A percentile compares a stretch with the other conserved stretches of the same genome.
Conservation (phyloP, 768 basidiomycete species). For the Auricularia heimuer region DNA sequence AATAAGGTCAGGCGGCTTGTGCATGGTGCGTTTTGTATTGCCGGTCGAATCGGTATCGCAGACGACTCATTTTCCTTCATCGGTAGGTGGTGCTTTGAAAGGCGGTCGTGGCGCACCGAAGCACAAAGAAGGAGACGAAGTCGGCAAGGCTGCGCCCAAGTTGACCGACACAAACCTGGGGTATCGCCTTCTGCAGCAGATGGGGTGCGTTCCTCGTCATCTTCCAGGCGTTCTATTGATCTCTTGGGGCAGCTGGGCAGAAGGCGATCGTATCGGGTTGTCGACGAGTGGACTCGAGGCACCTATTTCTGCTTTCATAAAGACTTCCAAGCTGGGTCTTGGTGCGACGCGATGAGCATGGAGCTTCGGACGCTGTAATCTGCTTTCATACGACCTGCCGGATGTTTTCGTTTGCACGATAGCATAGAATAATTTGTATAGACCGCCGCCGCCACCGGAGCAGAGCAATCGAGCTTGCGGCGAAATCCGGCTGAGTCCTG, state of each 20-base stretch:
- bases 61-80: neutral
- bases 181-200: constrained; percentile 74
- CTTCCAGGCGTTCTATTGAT: neutral
- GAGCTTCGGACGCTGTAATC: neutral
- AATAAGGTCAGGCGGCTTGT: constrained; percentile 39
- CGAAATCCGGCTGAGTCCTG: no score
- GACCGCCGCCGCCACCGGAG: no score
- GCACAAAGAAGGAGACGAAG: constrained; percentile 77
- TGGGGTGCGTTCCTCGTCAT: constrained; percentile 47
- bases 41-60: constrained; percentile 26
- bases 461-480: no score
- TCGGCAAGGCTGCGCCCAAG: constrained; percentile 80
- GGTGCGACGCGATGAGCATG: constrained; percentile 37
- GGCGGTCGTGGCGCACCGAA: constrained; percentile 30
- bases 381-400: neutral
- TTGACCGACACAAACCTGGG: constrained; percentile 75
- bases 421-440: no score
- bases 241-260: constrained; percentile 44
- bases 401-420: no score
- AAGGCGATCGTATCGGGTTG: constrained; percentile 66
- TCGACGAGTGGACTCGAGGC: constrained; percentile 51
- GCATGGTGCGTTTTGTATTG: constrained; percentile 13
- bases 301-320: constrained; percentile 78
- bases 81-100: constrained; percentile 24
- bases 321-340: constrained; percentile 75